Percentiles rank a stretch among this genome's conserved stretches.
Conservation (phyloP, 371 early-diverging fungal genomes). For the Rhizopus stolonifer region DNA sequence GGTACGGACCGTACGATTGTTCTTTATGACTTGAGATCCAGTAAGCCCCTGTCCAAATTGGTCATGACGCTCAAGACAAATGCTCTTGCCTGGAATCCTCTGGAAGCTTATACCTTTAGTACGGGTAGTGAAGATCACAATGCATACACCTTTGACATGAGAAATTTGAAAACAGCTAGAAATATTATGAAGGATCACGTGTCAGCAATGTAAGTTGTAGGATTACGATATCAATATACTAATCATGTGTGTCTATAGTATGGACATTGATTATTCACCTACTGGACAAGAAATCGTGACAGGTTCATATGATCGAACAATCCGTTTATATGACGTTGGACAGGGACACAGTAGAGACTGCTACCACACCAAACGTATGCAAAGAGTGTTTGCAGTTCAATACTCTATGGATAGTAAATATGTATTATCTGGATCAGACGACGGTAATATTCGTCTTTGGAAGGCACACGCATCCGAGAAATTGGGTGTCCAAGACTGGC, state of each 20-base stretch:
- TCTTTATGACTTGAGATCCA: conserved; percentile 91
- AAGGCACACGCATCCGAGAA: conserved; percentile 91
- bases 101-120: conserved; percentile 93
- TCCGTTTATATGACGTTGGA: conserved; percentile 88
- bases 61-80: conserved; percentile 81
- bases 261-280: conserved; percentile 97
- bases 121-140: conserved; percentile 96
- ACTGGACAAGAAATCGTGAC: conserved; percentile 96
- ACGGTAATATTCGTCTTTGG: conserved; percentile 98
- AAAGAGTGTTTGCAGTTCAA: conserved; percentile 83
- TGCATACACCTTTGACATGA: conserved; percentile 95
- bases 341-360: conserved; percentile 90
- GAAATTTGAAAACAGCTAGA: conserved; percentile 81
- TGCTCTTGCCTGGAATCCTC: conserved; percentile 97
- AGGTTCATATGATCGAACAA: conserved; percentile 93
- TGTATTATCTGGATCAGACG: conserved; percentile 97
- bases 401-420: conserved; percentile 95
- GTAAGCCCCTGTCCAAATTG: conserved; percentile 75
- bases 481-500: conserved; percentile 73
- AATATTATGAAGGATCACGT: conserved; percentile 95
- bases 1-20: conserved; percentile 92
- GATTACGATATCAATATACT: not conserved
- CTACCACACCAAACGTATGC: conserved; percentile 99
- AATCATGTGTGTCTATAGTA: conserved; percentile 42
- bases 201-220: conserved; percentile 81